Conservation (phyloP, 306 rosid species). For the Acacia melanoxylon region DNA sequence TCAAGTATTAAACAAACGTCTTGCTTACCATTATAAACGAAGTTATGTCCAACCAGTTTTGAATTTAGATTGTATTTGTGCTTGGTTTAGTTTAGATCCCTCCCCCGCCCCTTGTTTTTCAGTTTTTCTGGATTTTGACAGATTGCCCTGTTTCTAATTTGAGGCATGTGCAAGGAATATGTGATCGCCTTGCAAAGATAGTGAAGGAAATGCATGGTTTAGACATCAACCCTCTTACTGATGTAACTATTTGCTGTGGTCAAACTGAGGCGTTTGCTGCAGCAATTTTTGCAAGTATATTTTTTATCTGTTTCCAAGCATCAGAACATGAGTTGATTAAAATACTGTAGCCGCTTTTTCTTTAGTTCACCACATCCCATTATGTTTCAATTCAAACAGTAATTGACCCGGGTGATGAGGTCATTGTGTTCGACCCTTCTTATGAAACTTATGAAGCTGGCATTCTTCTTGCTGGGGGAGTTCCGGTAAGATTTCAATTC, state of each 20-base stretch:
- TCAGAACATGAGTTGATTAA: not conserved
- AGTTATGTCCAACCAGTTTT: not conserved
- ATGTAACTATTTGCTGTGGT: constrained; percentile 79
- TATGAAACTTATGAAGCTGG: constrained; percentile 69
- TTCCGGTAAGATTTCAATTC: constrained; percentile 57
- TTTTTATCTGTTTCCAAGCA: not conserved
- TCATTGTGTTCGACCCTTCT: constrained; percentile 68
- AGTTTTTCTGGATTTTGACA: not conserved
- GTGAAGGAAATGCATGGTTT: constrained; percentile 71
- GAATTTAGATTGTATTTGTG: not conserved
- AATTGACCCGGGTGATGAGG: constrained; percentile 80
- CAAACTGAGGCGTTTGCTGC: constrained; percentile 87
- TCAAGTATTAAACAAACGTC: not conserved
- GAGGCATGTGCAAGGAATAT: constrained; percentile 83
- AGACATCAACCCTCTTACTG: constrained; percentile 69
- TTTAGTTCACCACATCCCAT: not conserved
- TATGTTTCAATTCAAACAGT: constrained; percentile 50
- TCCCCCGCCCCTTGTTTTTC: not conserved
- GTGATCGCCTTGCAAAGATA: constrained; percentile 56
- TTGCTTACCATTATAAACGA: not conserved
- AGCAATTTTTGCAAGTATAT: constrained; percentile 57
- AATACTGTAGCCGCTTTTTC: not conserved
- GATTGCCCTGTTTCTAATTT: not conserved
- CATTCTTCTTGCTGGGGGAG: constrained; percentile 71
- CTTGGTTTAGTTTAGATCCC: not conserved